phyloP scores from a whole-genome alignment of 495 filamentous ascomycete species.

The Aspergillus panamensis region DNA sequence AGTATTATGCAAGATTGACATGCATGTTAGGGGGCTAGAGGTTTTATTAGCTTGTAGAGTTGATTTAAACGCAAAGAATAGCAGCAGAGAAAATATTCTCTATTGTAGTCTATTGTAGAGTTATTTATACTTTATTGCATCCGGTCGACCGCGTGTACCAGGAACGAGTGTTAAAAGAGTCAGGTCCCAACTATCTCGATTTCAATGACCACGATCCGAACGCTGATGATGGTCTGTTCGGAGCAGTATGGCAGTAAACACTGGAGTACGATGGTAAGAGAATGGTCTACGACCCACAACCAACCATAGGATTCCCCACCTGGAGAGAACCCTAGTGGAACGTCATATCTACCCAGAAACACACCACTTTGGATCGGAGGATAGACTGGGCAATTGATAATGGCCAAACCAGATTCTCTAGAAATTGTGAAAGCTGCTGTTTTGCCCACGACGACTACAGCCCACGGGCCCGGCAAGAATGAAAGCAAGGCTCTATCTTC shows the following conservation, averaged over 20 bases:
- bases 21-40: neutral
- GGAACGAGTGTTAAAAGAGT: neutral
- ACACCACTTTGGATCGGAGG: too few relatives aligned
- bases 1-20: neutral
- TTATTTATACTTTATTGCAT: neutral
- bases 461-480: too few relatives aligned
- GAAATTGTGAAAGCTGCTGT: too few relatives aligned
- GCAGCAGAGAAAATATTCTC: neutral
- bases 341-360: too few relatives aligned
- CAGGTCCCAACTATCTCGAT: neutral
- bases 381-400: too few relatives aligned
- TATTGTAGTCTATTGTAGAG: neutral
- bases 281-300: neutral
- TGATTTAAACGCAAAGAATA: neutral
- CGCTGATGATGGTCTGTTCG: too few relatives aligned
- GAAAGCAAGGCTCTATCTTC: too few relatives aligned
- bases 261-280: neutral
- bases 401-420: too few relatives aligned
- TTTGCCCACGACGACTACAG: too few relatives aligned
- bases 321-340: too few relatives aligned
- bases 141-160: neutral
- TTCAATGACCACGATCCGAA: neutral
- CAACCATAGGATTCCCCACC: too few relatives aligned
- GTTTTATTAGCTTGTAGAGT: neutral
- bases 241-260: neutral